phyloP scores from a whole-genome alignment of 495 filamentous ascomycete genomes.

The Bacidia rubella region DNA sequence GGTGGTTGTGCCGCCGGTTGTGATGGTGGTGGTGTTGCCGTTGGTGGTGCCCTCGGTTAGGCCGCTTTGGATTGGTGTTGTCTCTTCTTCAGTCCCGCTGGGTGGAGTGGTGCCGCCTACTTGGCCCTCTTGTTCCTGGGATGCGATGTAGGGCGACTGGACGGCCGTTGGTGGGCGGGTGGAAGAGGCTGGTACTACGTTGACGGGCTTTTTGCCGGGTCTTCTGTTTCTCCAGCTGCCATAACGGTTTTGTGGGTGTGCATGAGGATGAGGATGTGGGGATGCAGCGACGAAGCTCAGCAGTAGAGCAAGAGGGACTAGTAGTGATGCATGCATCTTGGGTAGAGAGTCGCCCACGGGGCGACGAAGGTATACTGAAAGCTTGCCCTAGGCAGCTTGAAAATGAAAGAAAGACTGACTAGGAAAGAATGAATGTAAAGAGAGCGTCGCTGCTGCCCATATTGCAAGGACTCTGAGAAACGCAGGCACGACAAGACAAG shows the following conservation, averaged over 20 bases:
- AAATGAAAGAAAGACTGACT: neutral
- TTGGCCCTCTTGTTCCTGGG: neutral
- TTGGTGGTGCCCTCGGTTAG: neutral
- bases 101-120: neutral
- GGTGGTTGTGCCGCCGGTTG: neutral
- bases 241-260: neutral
- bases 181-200: neutral
- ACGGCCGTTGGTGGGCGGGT: neutral
- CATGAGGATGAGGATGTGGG: neutral
- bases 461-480: neutral
- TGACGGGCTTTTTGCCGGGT: neutral
- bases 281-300: neutral
- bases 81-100: neutral
- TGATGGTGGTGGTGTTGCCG: neutral
- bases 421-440: neutral
- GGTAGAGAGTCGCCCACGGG: neutral
- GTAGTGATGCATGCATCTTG: neutral
- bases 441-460: neutral
- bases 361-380: neutral
- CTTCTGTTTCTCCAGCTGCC: too few relatives aligned
- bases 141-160: neutral
- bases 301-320: neutral
- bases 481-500: neutral
- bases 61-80: neutral
- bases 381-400: neutral